Evolutionary conservation across 75 land plant species (phyloP), one percentile per base, ranked within the genome.

Genomic region (Ceratopteris richardii): DNA sequence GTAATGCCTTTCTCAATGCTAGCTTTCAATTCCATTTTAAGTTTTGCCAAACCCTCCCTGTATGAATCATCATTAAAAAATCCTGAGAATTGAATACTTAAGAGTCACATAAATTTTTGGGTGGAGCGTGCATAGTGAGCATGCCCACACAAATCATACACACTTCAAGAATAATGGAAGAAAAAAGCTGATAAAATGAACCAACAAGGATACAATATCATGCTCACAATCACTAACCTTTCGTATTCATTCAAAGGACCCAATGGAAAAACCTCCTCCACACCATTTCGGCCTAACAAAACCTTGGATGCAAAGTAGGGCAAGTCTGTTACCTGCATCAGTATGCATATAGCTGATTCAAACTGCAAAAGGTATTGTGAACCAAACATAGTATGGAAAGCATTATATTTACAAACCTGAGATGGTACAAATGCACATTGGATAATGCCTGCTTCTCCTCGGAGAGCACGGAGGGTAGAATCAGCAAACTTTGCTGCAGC

Each of bases 1-100:
- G 71, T 58, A 42, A 82, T 50, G 0, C 90, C 90, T 57, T 82
- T 86, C 60, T 79, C 60, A 58, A 86, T 86, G 71, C 86, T 86
- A 22, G 14, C 76, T n/a, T 69, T 66, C 44, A 86, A 64, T 57
- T 86, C 90, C 50, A 81, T 66, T 72, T 79, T 86, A 26, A 85
- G 74, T 60, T 82, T 82, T 60, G 76, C 82, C 76, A 86, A 63
- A 7, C 82, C 86, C 46, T 57, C 68, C 63, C 90, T 87, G 77
- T 54, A 47, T 26, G 51, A 56, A 29, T 17, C 18, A 24, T 16
- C 6, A 46, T 22, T 51, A 27, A 14, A 9, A 40, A 9, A 10
- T 40, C 14, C 1, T 1, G 0, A n/a, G n/a, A n/a, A n/a, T n/a
- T n/a, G n/a, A n/a, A n/a, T n/a, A n/a, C n/a, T n/a, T n/a, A n/a